Evolutionary conservation across 2,329 filamentous ascomycete species (phyloP), one percentile per base, ranked within the genome.

Genomic region (Bertia moriformis): DNA sequence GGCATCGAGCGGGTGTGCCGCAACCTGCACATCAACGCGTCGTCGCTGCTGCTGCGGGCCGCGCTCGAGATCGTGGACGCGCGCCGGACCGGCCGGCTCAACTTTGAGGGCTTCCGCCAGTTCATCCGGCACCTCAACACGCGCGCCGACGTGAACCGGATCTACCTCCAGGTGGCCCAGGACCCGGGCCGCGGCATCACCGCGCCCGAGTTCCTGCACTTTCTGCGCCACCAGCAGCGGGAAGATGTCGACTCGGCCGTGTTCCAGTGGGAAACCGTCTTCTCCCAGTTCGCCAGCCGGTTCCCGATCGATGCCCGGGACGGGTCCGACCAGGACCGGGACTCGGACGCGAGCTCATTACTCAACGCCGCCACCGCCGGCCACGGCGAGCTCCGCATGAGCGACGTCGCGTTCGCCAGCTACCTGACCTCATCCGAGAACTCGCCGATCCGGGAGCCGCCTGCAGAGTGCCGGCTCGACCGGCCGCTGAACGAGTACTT

Each of bases 401-500:
- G 73, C 42, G 76, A 88, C 50, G 71, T 81, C 30, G 83, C 78
- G 1, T 85, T 98, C 49, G 75, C 84, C 19, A 74, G 74, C 10
- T 93, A 82, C 51, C 63, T 94, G 12, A 73, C 78, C 13, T 93
- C 85, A 0, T 71, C 73, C 35, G 70, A 77, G 48, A 93, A 93
- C 51, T 67, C 74, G 2, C 68, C 83, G 2, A 69, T 86, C 32
- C 61, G 70, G 19, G 69, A 71, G 32, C 67, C 71, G 43, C 70
- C 73, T 14, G 58, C 71, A 12, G 62, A 74, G 19, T 74, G 77
- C 40, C 65, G 65, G 4, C 73, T 95, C 40, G 78, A 93, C 52
- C 76, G 83, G 18, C 91, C 91, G 0, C 65, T 96, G 55, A 94
- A 93, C 54, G 89, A 96, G 54, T 98, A 98, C 59, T 95, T 87